Evolutionary conservation across 805 yeast genomes (phyloP).

Genomic region (Candida yuanshanica): DNA sequence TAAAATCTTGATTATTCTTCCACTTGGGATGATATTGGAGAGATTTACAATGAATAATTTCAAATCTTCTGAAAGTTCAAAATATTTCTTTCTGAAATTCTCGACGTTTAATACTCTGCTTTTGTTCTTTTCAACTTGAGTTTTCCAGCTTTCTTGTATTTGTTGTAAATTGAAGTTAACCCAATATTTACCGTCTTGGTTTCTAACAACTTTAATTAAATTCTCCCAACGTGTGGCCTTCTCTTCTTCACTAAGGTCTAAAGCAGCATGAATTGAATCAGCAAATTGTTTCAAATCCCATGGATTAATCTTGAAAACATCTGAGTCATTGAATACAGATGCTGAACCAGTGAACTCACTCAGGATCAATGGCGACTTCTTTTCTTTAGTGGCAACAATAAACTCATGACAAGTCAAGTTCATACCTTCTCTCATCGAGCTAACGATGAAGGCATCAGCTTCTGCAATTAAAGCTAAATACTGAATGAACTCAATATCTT

Average conservation of each 20-base stretch:
- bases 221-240: constrained; percentile 55
- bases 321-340: constrained; percentile 55
- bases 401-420: constrained; percentile 95
- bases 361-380: constrained; percentile 74
- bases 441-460: constrained; percentile 83
- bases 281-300: constrained; percentile 76
- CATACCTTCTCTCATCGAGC: constrained; percentile 95
- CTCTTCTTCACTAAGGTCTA: constrained; percentile 60
- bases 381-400: constrained; percentile 63
- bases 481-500: constrained; percentile 85
- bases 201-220: constrained; percentile 51
- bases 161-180: constrained; percentile 47
- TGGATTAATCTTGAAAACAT: constrained; percentile 80
- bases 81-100: constrained; percentile 25
- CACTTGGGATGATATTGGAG: constrained; percentile 48
- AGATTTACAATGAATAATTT: constrained; percentile 44
- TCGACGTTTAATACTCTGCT: constrained; percentile 27
- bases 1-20: constrained; percentile 51
- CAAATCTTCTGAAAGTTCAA: constrained; percentile 11
- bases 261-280: constrained; percentile 53
- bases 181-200: constrained; percentile 76
- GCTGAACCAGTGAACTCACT: constrained; percentile 97
- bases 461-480: constrained; percentile 81
- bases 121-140: constrained; percentile 37
- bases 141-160: constrained; percentile 48